A percentile compares a stretch with the other conserved stretches of the same genome.
Conservation (phyloP, 805 yeast species). For the Ogataea paradorogensis region DNA sequence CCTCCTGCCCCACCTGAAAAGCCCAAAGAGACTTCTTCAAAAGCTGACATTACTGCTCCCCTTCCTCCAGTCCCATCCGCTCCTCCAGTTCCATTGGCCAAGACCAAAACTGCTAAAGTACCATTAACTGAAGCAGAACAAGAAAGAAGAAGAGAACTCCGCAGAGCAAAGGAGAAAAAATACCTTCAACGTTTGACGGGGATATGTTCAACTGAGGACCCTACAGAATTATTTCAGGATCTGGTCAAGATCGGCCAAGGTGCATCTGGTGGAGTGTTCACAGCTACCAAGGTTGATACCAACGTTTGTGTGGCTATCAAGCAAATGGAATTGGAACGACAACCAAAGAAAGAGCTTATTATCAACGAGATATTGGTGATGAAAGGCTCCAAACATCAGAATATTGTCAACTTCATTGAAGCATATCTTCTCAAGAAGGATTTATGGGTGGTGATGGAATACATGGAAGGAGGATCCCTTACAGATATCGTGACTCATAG, state of each 20-base stretch:
- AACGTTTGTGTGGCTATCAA: constrained; percentile 81
- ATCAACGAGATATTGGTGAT: constrained; percentile 94
- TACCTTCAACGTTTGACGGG: constrained; percentile 66
- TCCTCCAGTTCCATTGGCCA: constrained; percentile 32
- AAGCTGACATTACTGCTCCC: neutral
- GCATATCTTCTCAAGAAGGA: constrained; percentile 74
- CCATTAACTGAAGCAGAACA: constrained; percentile 50
- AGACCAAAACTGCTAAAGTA: constrained; percentile 25
- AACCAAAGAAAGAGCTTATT: constrained; percentile 92
- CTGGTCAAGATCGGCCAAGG: constrained; percentile 94
- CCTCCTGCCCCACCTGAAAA: constrained; percentile 5
- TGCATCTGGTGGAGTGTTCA: constrained; percentile 95
- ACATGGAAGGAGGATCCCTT: constrained; percentile 97
- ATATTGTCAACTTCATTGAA: constrained; percentile 92
- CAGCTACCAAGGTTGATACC: constrained; percentile 65
- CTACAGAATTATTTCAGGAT: constrained; percentile 62
- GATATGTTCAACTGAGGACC: constrained; percentile 85
- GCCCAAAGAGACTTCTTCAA: neutral
- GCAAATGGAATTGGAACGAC: constrained; percentile 92
- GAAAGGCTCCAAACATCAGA: constrained; percentile 86
- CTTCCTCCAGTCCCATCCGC: neutral
- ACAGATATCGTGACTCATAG: constrained; percentile 93
- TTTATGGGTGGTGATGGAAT: constrained; percentile 98
- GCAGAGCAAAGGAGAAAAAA: constrained; percentile 67
- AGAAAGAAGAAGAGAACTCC: constrained; percentile 77